Evolutionary conservation across 2,329 filamentous ascomycete genomes (phyloP).

Genomic region (Dactylellina leptospora): DNA sequence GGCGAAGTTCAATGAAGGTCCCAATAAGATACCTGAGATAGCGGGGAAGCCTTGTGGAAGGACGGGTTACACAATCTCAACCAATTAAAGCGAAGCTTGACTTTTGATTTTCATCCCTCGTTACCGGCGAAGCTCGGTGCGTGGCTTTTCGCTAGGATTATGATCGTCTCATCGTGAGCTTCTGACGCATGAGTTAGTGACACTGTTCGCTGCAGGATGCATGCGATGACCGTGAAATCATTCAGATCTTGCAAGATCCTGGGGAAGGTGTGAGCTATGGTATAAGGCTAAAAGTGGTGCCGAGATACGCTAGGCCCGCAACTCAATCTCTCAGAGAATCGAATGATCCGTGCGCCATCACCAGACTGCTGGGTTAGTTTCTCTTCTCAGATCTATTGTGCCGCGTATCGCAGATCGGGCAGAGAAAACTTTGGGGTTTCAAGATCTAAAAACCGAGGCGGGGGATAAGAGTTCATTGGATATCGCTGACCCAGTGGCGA

Average conservation of each 20-base stretch:
- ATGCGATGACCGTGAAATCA: background rate
- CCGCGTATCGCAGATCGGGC: too few species aligned
- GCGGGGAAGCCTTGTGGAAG: background rate
- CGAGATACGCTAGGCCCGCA: background rate
- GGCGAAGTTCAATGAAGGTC: too few species aligned
- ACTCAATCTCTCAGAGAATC: background rate
- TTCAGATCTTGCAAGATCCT: slow-evolving; percentile 8
- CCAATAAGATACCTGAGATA: too few species aligned
- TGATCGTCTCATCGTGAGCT: background rate
- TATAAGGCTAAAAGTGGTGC: background rate
- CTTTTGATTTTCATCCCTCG: background rate
- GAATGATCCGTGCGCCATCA: slow-evolving; percentile 34
- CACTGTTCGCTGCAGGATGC: background rate
- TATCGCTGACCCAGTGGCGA: background rate
- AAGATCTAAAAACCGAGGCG: slow-evolving; percentile 34
- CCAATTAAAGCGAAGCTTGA: background rate
- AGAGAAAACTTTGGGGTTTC: slow-evolving; percentile 16
- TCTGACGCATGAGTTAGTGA: background rate
- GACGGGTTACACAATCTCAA: slow-evolving; percentile 10
- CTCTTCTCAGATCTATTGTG: slow-evolving; percentile 4
- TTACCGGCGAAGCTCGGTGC: slow-evolving; percentile 11
- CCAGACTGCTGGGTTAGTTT: slow-evolving; percentile 16
- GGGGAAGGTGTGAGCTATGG: too few species aligned
- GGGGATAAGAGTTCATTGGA: slow-evolving; percentile 23
- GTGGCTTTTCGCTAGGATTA: background rate